Evolutionary conservation across 1,139 yeast species (phyloP).

Genomic region (Zhuliangozyma parablackwelliae): DNA sequence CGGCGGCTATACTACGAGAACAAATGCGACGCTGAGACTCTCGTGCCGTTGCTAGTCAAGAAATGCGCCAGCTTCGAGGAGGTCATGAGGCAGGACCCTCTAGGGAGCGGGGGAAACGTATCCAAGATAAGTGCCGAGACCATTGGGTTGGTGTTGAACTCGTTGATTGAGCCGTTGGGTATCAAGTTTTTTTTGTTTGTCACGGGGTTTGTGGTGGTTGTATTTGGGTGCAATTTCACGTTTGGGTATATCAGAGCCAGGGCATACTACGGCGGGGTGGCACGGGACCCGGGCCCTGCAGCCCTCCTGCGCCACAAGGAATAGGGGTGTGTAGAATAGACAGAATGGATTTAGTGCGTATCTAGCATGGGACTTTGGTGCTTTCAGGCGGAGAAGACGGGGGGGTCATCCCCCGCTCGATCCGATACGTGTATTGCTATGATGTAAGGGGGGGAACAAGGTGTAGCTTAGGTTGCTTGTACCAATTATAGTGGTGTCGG

Average conservation of each 20-base stretch:
- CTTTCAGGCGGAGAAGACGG: too few relatives aligned
- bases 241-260: constrained; percentile 46
- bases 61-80: constrained; percentile 58
- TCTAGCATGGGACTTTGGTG: too few relatives aligned
- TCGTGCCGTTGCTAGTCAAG: constrained; percentile 57
- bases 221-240: constrained; percentile 37
- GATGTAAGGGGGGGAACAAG: too few relatives aligned
- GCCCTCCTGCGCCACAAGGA: too few relatives aligned
- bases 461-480: too few relatives aligned
- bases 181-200: constrained; percentile 48
- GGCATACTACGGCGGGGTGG: constrained; percentile 31
- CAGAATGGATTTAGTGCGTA: too few relatives aligned
- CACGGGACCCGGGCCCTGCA: too few relatives aligned
- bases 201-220: constrained; percentile 21
- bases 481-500: too few relatives aligned
- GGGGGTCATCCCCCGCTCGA: too few relatives aligned
- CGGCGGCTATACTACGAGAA: constrained; percentile 48
- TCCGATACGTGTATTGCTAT: too few relatives aligned
- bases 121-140: constrained; percentile 60
- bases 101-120: constrained; percentile 32
- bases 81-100: constrained; percentile 58
- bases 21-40: constrained; percentile 50
- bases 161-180: constrained; percentile 62
- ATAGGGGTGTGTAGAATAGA: too few relatives aligned
- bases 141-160: constrained; percentile 57